phyloP scores from a whole-genome alignment of 495 filamentous ascomycete species.

The Chaetomidium leptoderma region DNA sequence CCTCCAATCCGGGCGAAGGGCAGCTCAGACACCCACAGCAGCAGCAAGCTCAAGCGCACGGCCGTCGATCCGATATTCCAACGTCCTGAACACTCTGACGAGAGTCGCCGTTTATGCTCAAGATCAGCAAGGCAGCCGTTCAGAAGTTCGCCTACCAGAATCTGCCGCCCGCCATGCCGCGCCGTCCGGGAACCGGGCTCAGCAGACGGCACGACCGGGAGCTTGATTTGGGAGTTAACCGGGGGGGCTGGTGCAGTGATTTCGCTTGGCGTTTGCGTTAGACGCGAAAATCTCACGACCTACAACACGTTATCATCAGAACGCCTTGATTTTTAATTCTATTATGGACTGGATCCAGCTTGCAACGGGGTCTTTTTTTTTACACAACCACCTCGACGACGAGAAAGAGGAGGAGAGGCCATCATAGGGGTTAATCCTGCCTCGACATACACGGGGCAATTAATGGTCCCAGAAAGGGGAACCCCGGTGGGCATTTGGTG shows the following conservation, averaged over 20 bases:
- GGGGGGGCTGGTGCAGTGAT: neutral
- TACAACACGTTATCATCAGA: neutral
- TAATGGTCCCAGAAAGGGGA: neutral
- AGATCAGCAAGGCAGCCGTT: constrained; percentile 11
- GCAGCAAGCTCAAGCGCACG: constrained; percentile 5
- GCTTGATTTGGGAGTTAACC: neutral
- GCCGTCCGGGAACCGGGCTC: neutral
- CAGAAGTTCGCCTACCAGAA: neutral
- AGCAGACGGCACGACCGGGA: constrained; percentile 3
- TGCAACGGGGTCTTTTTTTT: neutral
- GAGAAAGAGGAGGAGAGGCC: neutral
- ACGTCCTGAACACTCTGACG: constrained; percentile 8
- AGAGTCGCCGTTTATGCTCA: constrained; percentile 10
- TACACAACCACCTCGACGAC: neutral
- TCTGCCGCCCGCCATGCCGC: neutral
- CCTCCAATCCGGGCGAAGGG: constrained; percentile 24
- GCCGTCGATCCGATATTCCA: constrained; percentile 11
- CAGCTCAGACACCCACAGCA: constrained; percentile 7
- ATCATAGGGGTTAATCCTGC: neutral
- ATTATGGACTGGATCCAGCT: constrained; percentile 13
- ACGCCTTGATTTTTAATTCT: constrained; percentile 14
- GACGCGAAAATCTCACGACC: neutral
- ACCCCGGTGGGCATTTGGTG: neutral
- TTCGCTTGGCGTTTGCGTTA: neutral
- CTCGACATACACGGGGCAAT: neutral